Evolutionary conservation across 495 filamentous ascomycete species (phyloP).

Genomic region (Cairneyella variabilis): DNA sequence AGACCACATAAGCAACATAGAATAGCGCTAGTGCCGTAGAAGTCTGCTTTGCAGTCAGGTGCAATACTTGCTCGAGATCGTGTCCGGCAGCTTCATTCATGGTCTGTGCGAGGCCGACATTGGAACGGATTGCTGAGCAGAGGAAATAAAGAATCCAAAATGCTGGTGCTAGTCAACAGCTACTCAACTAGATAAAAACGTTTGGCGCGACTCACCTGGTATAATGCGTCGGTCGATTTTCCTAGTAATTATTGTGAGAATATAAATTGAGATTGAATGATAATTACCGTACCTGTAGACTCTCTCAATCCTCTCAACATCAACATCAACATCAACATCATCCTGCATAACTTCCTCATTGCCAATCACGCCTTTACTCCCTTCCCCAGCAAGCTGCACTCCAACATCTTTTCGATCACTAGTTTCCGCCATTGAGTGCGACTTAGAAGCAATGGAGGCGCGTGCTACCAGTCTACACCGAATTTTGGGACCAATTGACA

Average conservation of each 20-base stretch:
- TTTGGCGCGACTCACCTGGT: constrained; percentile 47
- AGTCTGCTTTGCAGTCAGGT: constrained; percentile 67
- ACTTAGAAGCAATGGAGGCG: constrained; percentile 49
- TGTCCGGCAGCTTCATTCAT: constrained; percentile 72
- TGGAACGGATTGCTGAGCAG: constrained; percentile 85
- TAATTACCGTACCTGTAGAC: constrained; percentile 53
- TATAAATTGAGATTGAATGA: neutral
- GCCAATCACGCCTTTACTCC: constrained; percentile 9
- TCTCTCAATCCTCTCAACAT: constrained; percentile 53
- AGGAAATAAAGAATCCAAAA: constrained; percentile 95
- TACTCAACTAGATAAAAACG: no score
- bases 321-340: constrained; percentile 43
- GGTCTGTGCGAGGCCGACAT: constrained; percentile 85
- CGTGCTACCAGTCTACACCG: constrained; percentile 38
- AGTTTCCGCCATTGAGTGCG: constrained; percentile 27
- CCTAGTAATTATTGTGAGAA: constrained; percentile 28
- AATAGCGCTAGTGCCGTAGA: constrained; percentile 83
- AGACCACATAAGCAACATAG: constrained; percentile 86
- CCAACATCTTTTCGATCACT: no score
- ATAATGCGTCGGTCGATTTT: constrained; percentile 85
- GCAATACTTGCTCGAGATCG: constrained; percentile 62
- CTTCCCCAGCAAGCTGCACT: no score
- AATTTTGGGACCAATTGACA: neutral
- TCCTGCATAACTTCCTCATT: constrained; percentile 3
- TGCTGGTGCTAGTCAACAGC: no score